phyloP scores from a whole-genome alignment of 345 rosid genomes.

The Euphorbia pulcherrima region DNA sequence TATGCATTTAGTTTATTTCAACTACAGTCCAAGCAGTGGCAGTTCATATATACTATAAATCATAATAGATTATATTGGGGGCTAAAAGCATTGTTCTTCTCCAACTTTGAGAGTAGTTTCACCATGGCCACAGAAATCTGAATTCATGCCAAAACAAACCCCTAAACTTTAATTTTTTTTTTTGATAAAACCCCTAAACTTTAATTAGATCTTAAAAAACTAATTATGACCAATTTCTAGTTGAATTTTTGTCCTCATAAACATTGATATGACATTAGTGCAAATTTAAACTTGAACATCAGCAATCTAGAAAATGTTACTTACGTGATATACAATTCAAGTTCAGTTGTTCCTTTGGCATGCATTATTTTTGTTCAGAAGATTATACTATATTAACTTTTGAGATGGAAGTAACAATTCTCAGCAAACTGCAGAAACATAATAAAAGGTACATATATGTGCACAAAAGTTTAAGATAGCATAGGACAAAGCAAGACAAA shows the following conservation, averaged over 20 bases:
- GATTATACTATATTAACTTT: neutral
- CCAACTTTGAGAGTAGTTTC: neutral
- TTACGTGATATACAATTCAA: too few species aligned
- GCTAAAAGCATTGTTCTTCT: neutral
- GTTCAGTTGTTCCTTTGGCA: neutral
- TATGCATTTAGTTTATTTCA: too few species aligned
- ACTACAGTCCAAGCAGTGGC: neutral
- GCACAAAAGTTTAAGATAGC: neutral
- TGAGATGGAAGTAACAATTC: neutral
- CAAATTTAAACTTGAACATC: neutral
- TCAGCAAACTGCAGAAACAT: constrained; percentile 1
- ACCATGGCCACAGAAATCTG: neutral
- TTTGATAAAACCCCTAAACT: neutral
- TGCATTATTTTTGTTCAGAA: too few species aligned
- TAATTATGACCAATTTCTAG: neutral
- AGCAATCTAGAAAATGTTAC: neutral
- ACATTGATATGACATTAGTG: neutral
- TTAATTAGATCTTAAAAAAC: neutral
- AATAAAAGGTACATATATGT: neutral
- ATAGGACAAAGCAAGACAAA: neutral
- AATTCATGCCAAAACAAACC: neutral
- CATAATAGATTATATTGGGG: neutral
- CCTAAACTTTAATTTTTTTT: neutral
- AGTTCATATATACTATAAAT: neutral
- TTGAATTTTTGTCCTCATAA: neutral